Conservation (phyloP, 768 basidiomycete genomes). For the Tremella fuciformis region DNA sequence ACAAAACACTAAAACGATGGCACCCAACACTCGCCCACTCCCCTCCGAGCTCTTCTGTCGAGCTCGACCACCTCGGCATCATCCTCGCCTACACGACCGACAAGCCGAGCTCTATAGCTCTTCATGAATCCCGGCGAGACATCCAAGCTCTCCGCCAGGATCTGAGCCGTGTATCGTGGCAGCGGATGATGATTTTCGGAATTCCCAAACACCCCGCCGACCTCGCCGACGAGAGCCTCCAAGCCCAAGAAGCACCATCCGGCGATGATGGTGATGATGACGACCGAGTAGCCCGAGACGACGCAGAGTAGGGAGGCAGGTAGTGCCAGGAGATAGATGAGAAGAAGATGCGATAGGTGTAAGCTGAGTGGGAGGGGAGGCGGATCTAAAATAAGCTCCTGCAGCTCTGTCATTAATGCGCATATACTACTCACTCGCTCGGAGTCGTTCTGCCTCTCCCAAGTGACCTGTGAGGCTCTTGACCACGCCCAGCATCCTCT, state of each 20-base stretch:
- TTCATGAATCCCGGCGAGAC: slow-evolving; percentile 32
- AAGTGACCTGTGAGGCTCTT: slow-evolving; percentile 35
- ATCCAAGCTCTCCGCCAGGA: slow-evolving; percentile 15
- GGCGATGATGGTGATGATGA: slow-evolving; percentile 42
- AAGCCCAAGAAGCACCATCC: slow-evolving; percentile 50
- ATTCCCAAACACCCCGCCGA: slow-evolving; percentile 48
- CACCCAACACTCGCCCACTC: slow-evolving; percentile 33
- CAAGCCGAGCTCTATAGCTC: slow-evolving; percentile 30
- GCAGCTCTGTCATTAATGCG: neutral
- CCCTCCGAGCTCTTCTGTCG: slow-evolving; percentile 27
- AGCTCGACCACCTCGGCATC: slow-evolving; percentile 28
- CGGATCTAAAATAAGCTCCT: slow-evolving; percentile 31
- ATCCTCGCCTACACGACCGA: slow-evolving; percentile 24
- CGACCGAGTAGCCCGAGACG: slow-evolving; percentile 30
- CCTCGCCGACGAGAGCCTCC: slow-evolving; percentile 49
- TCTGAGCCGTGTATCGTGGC: slow-evolving; percentile 37
- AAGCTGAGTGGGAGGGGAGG: slow-evolving; percentile 48
- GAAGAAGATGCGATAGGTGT: slow-evolving; percentile 45
- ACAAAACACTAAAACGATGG: slow-evolving; percentile 23
- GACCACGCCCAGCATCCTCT: slow-evolving; percentile 39
- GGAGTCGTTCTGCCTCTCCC: slow-evolving; percentile 44
- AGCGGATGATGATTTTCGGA: slow-evolving; percentile 48
- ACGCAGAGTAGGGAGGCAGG: slow-evolving; percentile 44
- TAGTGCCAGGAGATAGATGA: slow-evolving; percentile 48
- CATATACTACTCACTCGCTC: slow-evolving; percentile 33